Conservation (phyloP, 1,284 basidiomycete species). For the Athelia sp. region DNA sequence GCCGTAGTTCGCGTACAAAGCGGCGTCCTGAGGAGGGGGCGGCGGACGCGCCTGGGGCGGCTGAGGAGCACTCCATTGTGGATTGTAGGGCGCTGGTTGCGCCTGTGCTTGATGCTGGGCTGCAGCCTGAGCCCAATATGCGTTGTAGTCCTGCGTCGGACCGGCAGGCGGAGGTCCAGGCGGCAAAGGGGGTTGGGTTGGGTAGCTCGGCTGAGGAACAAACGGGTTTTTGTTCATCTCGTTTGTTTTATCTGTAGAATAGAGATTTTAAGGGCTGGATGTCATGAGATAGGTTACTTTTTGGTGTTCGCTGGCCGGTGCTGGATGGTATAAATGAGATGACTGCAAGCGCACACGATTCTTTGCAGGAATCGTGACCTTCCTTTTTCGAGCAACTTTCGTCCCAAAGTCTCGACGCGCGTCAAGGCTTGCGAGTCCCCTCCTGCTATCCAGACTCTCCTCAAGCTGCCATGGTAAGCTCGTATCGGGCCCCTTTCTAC, state of each 20-base stretch:
- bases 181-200: conserved; percentile 66
- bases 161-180: conserved; percentile 72
- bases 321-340: conserved; percentile 4
- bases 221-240: conserved; percentile 79
- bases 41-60: conserved; percentile 50
- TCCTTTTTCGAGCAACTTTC: neutral
- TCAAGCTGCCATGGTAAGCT: conserved; percentile 3
- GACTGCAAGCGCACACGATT: too few species aligned
- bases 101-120: conserved; percentile 40
- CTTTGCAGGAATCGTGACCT: too few species aligned
- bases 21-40: conserved; percentile 67
- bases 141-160: conserved; percentile 66
- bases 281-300: conserved; percentile 1
- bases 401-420: conserved; percentile 17
- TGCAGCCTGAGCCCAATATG: conserved; percentile 65
- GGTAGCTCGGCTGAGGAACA: conserved; percentile 60
- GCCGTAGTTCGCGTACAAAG: conserved; percentile 80
- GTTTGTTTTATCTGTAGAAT: neutral
- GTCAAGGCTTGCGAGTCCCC: conserved; percentile 15
- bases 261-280: neutral
- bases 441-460: neutral
- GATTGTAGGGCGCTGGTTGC: conserved; percentile 46
- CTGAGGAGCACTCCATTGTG: conserved; percentile 62
- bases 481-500: neutral
- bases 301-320: conserved; percentile 11